Evolutionary conservation across 352 stramenopile species (phyloP), one percentile per base, ranked within the genome.

Genomic region (Aphanomyces astaci): DNA sequence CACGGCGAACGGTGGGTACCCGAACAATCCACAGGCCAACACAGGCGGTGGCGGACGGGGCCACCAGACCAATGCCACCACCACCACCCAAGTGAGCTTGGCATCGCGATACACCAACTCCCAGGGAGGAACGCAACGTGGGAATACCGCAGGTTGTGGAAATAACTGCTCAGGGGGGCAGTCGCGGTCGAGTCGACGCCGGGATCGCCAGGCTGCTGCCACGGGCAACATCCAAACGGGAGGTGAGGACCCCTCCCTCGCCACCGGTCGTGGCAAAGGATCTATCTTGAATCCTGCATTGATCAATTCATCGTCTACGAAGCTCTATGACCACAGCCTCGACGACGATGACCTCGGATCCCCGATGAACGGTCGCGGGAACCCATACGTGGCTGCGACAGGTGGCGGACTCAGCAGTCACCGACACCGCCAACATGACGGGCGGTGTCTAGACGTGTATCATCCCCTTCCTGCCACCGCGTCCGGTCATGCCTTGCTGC

Each of bases 1-100:
- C 83, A 94, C 69, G 11, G 43, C 59, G 11, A 66, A 66, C 46
- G 59, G 59, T 2, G 33, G 36, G 15, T 68, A 68, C 39, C 9
- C 62, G 25, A 32, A 30, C 17, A 32, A 30, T 30, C 11, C 51
- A 32, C 22, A 32, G 19, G 33, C 51, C n/a, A n/a, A 27, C 45
- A 53, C 45, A 25, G 45, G 45, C 45, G 25, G 25, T 1, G 22
- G 51, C 2, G 17, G 25, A n/a, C n/a, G n/a, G n/a, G n/a, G n/a
- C n/a, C n/a, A n/a, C 25, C 17, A 32, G 13, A 22, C 22, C 22
- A 59, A 22, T 22, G n/a, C 51, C 13, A 59, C 51, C 13, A 59
- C 51, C 25, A 59, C 7, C 51, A 59, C 51, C 13, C 51, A 59
- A 9, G 27, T 36, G 27, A 59, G 51, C 51, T 9, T 59, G 22